phyloP scores from a whole-genome alignment of 768 basidiomycete genomes.

The Lactarius indigo region DNA sequence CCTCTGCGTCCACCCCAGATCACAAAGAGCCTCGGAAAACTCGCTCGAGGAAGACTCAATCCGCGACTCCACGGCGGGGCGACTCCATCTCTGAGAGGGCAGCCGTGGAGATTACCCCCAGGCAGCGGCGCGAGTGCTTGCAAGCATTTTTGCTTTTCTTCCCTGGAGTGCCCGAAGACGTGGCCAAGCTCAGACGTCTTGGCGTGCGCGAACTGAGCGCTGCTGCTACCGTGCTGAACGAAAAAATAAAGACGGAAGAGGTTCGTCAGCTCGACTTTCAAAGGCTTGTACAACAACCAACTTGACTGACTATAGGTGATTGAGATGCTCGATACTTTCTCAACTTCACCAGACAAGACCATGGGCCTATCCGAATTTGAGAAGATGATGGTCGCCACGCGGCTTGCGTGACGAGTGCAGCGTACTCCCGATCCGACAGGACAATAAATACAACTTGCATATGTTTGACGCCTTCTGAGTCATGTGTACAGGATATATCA shows the following conservation, averaged over 20 bases:
- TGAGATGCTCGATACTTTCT: conserved; percentile 79
- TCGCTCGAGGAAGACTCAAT: conserved; percentile 7
- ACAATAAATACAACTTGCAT: background rate
- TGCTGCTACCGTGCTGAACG: conserved; percentile 59
- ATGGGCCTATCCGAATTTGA: conserved; percentile 69
- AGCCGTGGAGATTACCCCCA: conserved; percentile 38
- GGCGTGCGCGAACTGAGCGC: conserved; percentile 63
- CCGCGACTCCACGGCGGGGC: background rate
- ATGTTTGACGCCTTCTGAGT: background rate
- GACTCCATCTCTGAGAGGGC: conserved; percentile 1
- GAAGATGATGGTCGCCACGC: conserved; percentile 66
- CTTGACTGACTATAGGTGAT: conserved; percentile 47
- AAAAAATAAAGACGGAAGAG: conserved; percentile 72
- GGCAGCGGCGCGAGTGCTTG: conserved; percentile 53
- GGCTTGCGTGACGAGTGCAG: conserved; percentile 39
- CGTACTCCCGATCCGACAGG: background rate
- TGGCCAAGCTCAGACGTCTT: conserved; percentile 51
- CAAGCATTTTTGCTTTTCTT: conserved; percentile 74
- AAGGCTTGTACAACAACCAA: background rate
- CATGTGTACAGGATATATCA: background rate
- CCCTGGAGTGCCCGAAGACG: conserved; percentile 45
- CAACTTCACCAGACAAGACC: conserved; percentile 63
- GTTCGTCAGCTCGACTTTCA: conserved; percentile 34
- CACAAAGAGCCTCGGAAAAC: conserved; percentile 2
- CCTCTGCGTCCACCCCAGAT: background rate